Evolutionary conservation across 176 grass and related monocot species (phyloP).

Genomic region (Alopecurus myosuroides): DNA sequence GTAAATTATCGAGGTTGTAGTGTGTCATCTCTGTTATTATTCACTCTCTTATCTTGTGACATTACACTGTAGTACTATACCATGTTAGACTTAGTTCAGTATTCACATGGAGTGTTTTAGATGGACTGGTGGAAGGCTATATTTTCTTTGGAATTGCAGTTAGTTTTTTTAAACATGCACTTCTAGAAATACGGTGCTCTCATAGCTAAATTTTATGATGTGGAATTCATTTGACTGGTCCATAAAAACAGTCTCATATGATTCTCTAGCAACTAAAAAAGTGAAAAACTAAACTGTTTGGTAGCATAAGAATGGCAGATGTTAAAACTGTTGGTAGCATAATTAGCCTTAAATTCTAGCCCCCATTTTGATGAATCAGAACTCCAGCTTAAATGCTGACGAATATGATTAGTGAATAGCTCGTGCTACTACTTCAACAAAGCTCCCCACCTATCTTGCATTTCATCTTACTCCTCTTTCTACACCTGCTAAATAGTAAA

Average conservation of each 20-base stretch:
- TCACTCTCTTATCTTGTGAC: neutral
- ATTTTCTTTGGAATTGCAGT: neutral
- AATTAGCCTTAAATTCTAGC: neutral
- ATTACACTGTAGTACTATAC: neutral
- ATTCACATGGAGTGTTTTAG: neutral
- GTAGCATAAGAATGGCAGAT: neutral
- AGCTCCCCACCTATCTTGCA: no score
- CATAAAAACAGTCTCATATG: neutral
- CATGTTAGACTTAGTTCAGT: constrained; percentile 10
- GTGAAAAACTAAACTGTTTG: neutral
- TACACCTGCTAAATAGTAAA: neutral
- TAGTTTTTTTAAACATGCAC: neutral
- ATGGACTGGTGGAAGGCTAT: neutral
- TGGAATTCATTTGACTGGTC: neutral
- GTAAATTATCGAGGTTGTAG: neutral
- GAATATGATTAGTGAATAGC: no score
- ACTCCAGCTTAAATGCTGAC: no score
- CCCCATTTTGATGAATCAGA: no score
- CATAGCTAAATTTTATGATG: neutral
- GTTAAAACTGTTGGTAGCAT: neutral
- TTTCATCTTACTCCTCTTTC: neutral
- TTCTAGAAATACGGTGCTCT: no score
- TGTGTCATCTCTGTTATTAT: neutral
- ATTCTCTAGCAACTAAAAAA: neutral
- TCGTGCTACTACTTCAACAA: no score